Conservation (phyloP, 768 basidiomycete genomes). For the Suillus spraguei region DNA sequence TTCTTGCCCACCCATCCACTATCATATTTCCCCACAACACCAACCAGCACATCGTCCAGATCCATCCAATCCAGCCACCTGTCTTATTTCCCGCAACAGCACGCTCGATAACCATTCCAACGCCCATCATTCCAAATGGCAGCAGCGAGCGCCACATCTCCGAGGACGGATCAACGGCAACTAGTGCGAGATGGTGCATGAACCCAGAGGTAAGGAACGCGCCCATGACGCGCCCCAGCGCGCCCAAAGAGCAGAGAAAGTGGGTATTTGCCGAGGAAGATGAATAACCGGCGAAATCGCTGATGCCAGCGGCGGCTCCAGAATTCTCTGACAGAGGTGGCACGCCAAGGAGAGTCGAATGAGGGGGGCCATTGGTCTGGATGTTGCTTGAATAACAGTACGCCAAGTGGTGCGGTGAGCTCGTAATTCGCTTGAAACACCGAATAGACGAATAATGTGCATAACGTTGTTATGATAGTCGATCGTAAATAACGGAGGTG, state of each 20-base stretch:
- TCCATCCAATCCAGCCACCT: slow-evolving; percentile 32
- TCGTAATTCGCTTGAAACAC: slow-evolving; percentile 37
- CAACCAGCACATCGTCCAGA: slow-evolving; percentile 38
- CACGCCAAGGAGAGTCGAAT: slow-evolving; percentile 35
- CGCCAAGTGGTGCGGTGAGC: slow-evolving; percentile 15
- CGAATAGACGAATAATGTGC: slow-evolving; percentile 47
- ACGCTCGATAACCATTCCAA: slow-evolving; percentile 52
- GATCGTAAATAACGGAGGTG: slow-evolving; percentile 25
- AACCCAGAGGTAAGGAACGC: slow-evolving; percentile 59
- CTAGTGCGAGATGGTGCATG: slow-evolving; percentile 53
- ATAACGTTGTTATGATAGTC: slow-evolving; percentile 42
- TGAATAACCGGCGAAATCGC: slow-evolving; percentile 32
- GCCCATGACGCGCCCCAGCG: slow-evolving; percentile 50
- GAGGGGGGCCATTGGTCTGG: slow-evolving; percentile 35
- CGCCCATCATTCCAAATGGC: slow-evolving; percentile 58
- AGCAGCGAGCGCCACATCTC: slow-evolving; percentile 45
- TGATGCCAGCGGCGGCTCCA: slow-evolving; percentile 44
- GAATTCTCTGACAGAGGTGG: slow-evolving; percentile 40
- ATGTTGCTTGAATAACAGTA: slow-evolving; percentile 31
- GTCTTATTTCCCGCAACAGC: slow-evolving; percentile 29
- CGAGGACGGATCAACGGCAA: slow-evolving; percentile 49
- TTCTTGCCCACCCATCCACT: slow-evolving; percentile 24
- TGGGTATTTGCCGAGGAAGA: slow-evolving; percentile 33
- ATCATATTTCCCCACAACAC: slow-evolving; percentile 25
- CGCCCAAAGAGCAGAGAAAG: slow-evolving; percentile 45